Percentiles rank a stretch among this genome's conserved stretches.
Conservation (phyloP, 192 early-diverging fungal genomes). For the Glomus cerebriforme region DNA sequence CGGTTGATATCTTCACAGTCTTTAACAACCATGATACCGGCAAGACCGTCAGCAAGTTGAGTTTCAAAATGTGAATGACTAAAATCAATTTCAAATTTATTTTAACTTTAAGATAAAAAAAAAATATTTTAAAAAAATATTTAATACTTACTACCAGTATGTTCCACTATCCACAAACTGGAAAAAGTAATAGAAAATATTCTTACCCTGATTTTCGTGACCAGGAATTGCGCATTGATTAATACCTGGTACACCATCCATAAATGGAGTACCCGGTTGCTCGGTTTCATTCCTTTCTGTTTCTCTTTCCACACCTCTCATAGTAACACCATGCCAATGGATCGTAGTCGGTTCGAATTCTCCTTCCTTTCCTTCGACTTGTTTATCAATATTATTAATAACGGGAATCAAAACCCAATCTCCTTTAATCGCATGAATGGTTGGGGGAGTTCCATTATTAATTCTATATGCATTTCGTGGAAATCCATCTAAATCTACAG, state of each 20-base stretch:
- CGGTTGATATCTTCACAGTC: not conserved
- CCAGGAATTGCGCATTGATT: constrained; percentile 67
- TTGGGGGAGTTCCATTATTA: constrained; percentile 21
- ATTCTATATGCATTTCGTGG: too few species aligned
- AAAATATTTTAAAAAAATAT: too few species aligned
- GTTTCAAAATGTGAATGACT: constrained; percentile 62
- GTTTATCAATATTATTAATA: constrained; percentile 46
- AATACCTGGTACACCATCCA: constrained; percentile 60
- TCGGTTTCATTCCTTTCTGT: too few species aligned
- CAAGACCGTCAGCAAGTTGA: constrained; percentile 71
- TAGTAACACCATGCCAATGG: constrained; percentile 67
- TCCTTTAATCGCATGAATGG: constrained; percentile 44
- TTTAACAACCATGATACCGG: constrained; percentile 58
- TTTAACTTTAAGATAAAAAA: too few species aligned
- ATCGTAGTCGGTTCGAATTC: constrained; percentile 55
- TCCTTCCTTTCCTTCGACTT: too few species aligned
- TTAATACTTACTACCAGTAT: constrained; percentile 70
- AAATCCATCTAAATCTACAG: too few species aligned
- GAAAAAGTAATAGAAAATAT: constrained; percentile 33
- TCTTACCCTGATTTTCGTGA: constrained; percentile 56
- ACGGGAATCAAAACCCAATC: constrained; percentile 45
- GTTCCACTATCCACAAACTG: constrained; percentile 12
- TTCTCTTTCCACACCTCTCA: constrained; percentile 39
- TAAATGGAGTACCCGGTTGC: constrained; percentile 50
- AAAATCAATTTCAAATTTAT: too few species aligned